Evolutionary conservation across 164 flowering plant genomes (phyloP).

Genomic region (Santalum album): DNA sequence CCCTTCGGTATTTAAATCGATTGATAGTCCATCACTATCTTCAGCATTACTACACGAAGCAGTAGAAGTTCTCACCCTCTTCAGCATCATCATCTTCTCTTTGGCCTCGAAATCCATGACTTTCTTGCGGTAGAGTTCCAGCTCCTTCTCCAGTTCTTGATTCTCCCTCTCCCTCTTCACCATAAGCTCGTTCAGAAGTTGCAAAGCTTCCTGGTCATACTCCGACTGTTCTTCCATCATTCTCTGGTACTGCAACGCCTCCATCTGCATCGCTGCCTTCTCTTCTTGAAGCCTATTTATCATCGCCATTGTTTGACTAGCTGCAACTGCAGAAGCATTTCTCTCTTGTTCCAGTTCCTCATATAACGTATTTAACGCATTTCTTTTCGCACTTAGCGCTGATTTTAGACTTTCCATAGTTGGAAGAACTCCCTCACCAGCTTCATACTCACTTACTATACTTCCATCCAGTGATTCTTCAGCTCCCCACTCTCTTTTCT

Average conservation of each 20-base stretch:
- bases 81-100: slow-evolving; percentile 34
- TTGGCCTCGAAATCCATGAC: slow-evolving; percentile 41
- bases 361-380: slow-evolving; percentile 52
- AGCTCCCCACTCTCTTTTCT: slow-evolving; percentile 37
- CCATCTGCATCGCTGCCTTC: slow-evolving; percentile 90
- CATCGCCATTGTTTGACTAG: slow-evolving; percentile 96
- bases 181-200: slow-evolving; percentile 78
- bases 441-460: slow-evolving; percentile 46
- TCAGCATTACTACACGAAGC: slow-evolving; percentile 46
- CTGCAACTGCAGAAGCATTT: slow-evolving; percentile 77
- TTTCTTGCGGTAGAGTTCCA: slow-evolving; percentile 45
- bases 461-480: slow-evolving; percentile 69
- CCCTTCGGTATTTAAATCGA: slow-evolving; percentile 50
- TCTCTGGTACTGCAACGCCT: slow-evolving; percentile 85
- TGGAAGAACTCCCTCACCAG: slow-evolving; percentile 26
- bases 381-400: slow-evolving; percentile 46
- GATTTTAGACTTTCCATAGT: slow-evolving; percentile 50
- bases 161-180: slow-evolving; percentile 82
- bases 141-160: slow-evolving; percentile 60
- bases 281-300: slow-evolving; percentile 91
- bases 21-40: slow-evolving; percentile 59
- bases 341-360: slow-evolving; percentile 87
- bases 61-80: slow-evolving; percentile 40
- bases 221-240: slow-evolving; percentile 98
- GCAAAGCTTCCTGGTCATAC: slow-evolving; percentile 81